phyloP scores from a whole-genome alignment of 2,329 filamentous ascomycete species.

The Ceratocystis cacaofunesta region DNA sequence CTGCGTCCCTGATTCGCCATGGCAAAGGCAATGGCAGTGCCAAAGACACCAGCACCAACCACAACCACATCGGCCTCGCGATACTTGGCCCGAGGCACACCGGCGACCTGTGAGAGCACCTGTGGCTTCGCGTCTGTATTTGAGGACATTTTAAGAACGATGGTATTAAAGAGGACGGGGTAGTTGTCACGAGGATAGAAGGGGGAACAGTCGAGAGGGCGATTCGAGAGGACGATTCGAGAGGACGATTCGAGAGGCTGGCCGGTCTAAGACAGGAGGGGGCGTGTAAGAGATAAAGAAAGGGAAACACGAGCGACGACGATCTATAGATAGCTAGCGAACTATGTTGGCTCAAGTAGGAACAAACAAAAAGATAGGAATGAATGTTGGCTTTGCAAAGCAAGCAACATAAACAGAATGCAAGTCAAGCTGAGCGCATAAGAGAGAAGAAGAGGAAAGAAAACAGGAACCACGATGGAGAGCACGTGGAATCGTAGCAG shows the following conservation, averaged over 20 bases:
- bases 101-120: conserved; percentile 6
- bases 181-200: background rate
- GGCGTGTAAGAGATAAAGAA: background rate
- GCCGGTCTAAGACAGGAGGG: background rate
- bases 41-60: conserved; percentile 80
- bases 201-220: background rate
- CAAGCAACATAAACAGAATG: background rate
- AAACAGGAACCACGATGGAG: background rate
- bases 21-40: conserved; percentile 71
- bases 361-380: background rate
- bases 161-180: background rate
- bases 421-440: background rate
- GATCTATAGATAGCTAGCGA: background rate
- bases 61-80: conserved; percentile 73
- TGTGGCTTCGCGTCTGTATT: background rate
- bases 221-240: background rate
- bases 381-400: background rate
- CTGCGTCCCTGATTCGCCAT: conserved; percentile 80
- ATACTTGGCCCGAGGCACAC: conserved; percentile 24
- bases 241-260: background rate
- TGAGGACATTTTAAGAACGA: background rate
- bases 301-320: background rate
- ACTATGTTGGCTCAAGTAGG: background rate
- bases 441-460: background rate
- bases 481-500: background rate